phyloP scores from a whole-genome alignment of 2,329 filamentous ascomycete genomes.

The Ambrosiella cleistominuta region DNA sequence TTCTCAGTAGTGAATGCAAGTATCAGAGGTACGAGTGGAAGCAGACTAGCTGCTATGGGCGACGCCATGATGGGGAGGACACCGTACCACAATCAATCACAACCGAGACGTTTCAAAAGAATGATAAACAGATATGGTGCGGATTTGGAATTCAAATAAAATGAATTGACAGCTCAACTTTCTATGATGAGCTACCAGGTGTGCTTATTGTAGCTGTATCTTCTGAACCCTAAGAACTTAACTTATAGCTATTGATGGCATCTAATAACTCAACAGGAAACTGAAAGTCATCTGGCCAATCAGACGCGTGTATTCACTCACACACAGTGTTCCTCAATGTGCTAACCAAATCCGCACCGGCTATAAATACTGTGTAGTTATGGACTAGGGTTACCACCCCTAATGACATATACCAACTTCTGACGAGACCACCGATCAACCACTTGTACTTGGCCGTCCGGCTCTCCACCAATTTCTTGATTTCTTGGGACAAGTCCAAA shows the following conservation, averaged over 20 bases:
- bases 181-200: too few species aligned
- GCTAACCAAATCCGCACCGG: background rate
- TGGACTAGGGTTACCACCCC: background rate
- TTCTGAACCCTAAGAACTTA: background rate
- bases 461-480: slow-evolving; percentile 39
- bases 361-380: background rate
- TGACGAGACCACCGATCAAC: slow-evolving; percentile 47
- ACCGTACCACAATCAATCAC: too few species aligned
- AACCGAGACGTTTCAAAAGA: too few species aligned
- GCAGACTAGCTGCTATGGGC: too few species aligned
- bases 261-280: background rate
- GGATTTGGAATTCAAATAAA: too few species aligned
- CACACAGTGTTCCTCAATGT: background rate
- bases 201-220: too few species aligned
- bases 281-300: background rate
- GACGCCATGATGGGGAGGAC: too few species aligned
- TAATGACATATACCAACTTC: background rate
- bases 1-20: too few species aligned
- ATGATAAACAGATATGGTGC: too few species aligned
- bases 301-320: background rate
- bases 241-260: background rate
- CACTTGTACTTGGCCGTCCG: slow-evolving; percentile 47
- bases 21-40: too few species aligned
- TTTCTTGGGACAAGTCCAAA: slow-evolving; percentile 31
- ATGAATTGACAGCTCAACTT: too few species aligned